Evolutionary conservation across 768 basidiomycete genomes (phyloP).

Genomic region (Austroboletus eburneus): DNA sequence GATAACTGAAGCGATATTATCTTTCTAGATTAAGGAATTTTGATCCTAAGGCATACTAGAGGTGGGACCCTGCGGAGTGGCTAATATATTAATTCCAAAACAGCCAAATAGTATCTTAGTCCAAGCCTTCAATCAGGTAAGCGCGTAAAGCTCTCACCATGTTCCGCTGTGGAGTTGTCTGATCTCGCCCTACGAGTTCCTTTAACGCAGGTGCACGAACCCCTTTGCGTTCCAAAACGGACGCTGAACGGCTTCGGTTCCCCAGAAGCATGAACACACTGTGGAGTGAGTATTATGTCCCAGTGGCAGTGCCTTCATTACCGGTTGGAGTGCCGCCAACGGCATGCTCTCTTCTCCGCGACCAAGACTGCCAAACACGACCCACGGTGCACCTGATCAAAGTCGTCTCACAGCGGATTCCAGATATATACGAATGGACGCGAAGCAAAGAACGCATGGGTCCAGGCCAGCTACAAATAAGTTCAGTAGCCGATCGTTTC

Average conservation of each 20-base stretch:
- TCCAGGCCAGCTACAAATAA: conserved; percentile 1
- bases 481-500: not conserved
- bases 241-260: not conserved
- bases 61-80: conserved; percentile 12
- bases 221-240: not conserved
- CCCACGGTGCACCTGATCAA: too few relatives aligned
- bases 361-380: conserved; percentile 5
- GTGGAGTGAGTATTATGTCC: conserved; percentile 14
- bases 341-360: conserved; percentile 7
- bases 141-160: not conserved
- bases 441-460: not conserved
- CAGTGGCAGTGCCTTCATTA: not conserved
- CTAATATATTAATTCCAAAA: conserved; percentile 5
- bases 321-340: not conserved
- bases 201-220: not conserved
- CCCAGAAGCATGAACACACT: conserved; percentile 2
- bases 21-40: conserved; percentile 10
- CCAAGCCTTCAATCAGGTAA: conserved; percentile 7
- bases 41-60: conserved; percentile 3
- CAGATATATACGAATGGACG: conserved; percentile 2
- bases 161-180: not conserved
- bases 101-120: not conserved
- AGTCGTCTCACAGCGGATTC: not conserved
- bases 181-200: not conserved
- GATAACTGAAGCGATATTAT: conserved; percentile 10